Evolutionary conservation across 495 filamentous ascomycete genomes (phyloP), one percentile per base, ranked within the genome.

Genomic region (Aeminium ludgeri): DNA sequence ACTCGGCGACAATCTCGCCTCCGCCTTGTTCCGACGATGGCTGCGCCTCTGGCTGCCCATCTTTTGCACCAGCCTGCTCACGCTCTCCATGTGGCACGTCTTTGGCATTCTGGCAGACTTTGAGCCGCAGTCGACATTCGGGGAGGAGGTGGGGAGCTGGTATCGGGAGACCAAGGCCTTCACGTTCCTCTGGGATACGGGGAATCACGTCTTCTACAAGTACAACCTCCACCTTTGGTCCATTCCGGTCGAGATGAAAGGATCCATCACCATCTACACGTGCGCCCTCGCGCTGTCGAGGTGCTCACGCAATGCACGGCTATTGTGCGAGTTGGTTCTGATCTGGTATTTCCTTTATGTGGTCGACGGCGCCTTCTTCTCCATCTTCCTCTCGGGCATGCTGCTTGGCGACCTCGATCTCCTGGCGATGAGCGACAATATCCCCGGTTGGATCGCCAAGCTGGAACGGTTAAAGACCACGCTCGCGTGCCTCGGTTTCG

Each of bases 111-210:
- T 52, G 51, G 60, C 60, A 2, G 37, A 23, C 10, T 28, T 28
- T 27, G 30, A 34, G n/a, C 45, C 59, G 11, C 48, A 56, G 32
- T 55, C 23, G 0, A 67, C 45, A 20, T 68, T 64, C 43, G 18
- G 46, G 12, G 57, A 56, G 11, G 68, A 72, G 50, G 25, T 71
- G 3, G 67, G 59, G 62, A 59, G 59, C n/a, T 73, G 69, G 66
- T 74, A 73, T 45, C 38, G 41, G 28, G 69, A 75, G 46, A 56
- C 73, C 53, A 75, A 73, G 54, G 69, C 70, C 51, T 74, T 71
- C 56, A 71, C 57, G 55, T 76, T 72, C 55, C 41, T 73, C 28
- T 73, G 65, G 52, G 64, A 61, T 11, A n/a, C n/a, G n/a, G n/a
- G n/a, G n/a, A 63, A 59, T 11, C 61, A 61, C 55, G 67, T 58